Evolutionary conservation across 345 rosid genomes (phyloP).

Genomic region (Cardamine resedifolia): DNA sequence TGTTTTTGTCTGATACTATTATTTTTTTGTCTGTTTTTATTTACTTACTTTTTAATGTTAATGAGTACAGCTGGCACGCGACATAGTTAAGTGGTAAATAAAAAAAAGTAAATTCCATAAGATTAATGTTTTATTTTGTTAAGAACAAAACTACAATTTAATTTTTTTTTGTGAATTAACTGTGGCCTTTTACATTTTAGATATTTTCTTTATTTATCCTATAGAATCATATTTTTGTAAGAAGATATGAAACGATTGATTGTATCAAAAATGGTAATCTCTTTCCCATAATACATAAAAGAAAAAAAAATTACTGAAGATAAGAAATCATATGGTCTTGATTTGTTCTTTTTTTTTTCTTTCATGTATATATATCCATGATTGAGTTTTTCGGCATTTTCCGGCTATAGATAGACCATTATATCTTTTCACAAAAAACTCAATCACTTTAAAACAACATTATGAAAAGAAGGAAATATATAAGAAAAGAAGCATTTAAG

Average conservation of each 20-base stretch:
- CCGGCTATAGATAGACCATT: too few relatives aligned
- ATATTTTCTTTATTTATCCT: background rate
- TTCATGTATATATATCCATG: background rate
- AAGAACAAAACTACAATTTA: too few relatives aligned
- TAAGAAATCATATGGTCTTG: slow-evolving; percentile 15
- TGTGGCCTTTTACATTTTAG: background rate
- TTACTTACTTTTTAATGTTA: background rate
- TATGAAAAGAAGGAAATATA: too few relatives aligned
- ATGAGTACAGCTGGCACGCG: slow-evolving; percentile 26
- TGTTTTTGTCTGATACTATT: background rate
- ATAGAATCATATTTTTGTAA: background rate
- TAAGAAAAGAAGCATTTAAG: background rate
- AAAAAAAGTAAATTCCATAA: background rate
- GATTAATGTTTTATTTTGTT: too few relatives aligned
- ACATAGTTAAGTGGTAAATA: slow-evolving; percentile 9
- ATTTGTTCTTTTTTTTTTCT: background rate
- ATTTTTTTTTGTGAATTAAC: background rate
- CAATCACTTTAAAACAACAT: too few relatives aligned
- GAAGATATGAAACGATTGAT: background rate
- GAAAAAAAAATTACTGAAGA: background rate
- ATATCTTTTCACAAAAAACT: too few relatives aligned
- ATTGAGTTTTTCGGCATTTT: slow-evolving; percentile 18
- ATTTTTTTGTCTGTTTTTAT: background rate
- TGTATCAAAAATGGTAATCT: background rate
- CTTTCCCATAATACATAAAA: background rate